Evolutionary conservation across 1,139 yeast genomes (phyloP).

Genomic region (Pichia cactophila): DNA sequence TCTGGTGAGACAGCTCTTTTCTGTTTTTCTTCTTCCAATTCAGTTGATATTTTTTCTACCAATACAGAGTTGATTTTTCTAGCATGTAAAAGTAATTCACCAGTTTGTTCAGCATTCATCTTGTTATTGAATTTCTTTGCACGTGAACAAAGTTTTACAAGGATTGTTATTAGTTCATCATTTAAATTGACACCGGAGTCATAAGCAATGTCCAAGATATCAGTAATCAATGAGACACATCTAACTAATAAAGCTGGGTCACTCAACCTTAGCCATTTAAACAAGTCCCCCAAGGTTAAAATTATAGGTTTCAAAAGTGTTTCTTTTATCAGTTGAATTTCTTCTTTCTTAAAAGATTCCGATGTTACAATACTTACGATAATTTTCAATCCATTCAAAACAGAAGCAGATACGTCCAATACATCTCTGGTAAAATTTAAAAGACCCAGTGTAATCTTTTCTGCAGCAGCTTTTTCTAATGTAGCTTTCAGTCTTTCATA

Average conservation of each 20-base stretch:
- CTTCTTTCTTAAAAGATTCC: constrained; percentile 10
- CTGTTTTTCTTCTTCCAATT: constrained; percentile 36
- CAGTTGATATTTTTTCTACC: constrained; percentile 45
- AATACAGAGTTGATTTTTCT: constrained; percentile 43
- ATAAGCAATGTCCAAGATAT: constrained; percentile 56
- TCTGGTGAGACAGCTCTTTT: constrained; percentile 21
- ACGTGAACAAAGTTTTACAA: constrained; percentile 58
- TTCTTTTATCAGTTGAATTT: constrained; percentile 13
- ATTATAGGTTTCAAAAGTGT: constrained; percentile 33
- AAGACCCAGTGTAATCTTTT: constrained; percentile 19
- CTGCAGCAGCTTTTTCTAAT: constrained; percentile 15
- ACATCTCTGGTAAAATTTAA: constrained; percentile 70
- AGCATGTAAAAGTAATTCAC: constrained; percentile 51
- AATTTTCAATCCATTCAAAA: constrained; percentile 58
- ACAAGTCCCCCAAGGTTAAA: constrained; percentile 51
- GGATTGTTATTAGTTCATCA: constrained; percentile 40
- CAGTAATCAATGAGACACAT: constrained; percentile 64
- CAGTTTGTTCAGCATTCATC: constrained; percentile 51
- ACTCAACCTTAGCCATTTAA: constrained; percentile 75
- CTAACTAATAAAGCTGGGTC: constrained; percentile 68
- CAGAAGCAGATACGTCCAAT: constrained; percentile 63
- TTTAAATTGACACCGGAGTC: constrained; percentile 39
- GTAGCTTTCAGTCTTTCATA: constrained; percentile 23
- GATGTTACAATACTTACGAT: constrained; percentile 36
- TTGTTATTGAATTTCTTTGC: constrained; percentile 62